Evolutionary conservation across 305 asterid species (phyloP), one percentile per base, ranked within the genome.

Genomic region (Fraxinus baroniana): DNA sequence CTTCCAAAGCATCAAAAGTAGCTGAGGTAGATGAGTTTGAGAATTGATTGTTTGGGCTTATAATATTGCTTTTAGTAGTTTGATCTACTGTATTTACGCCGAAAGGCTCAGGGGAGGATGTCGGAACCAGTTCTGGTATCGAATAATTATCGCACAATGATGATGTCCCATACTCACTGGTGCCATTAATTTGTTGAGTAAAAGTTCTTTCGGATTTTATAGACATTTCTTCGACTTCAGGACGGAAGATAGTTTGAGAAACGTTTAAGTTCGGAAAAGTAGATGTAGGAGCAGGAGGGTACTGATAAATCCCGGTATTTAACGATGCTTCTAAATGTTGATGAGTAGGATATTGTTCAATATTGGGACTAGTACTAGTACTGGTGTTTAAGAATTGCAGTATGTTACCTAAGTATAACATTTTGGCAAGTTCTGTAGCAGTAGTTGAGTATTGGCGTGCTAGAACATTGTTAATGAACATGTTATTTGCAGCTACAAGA

Each of bases 1-100:
- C 86, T 55, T 68, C 82, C 72, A 85, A 84, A 3, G 81, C 85
- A 9, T 84, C 89, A 18, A 80, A 79, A 30, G 78, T 83, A 66
- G 82, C 74, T 41, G 87, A 77, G 77, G 84, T 76, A 66, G 82
- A 78, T 41, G 82, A 64, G 77, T 80, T 76, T 79, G 85, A 36
- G 41, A 80, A 22, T 4, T 46, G 64, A 9, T 80, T 70, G 5
- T 46, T 77, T n/a, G 76, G 78, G 71, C 55, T 64, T 24, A 62
- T 10, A 52, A 78, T 75, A 36, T 24, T 32, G 64, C 78, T 70
- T 8, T 76, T 76, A 22, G 33, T 66, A 66, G 78, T 76, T 82
- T 77, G 84, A 80, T 80, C 52, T 22, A 28, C 37, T 4, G 37
- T 68, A 68, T 68, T 28, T 26, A 24, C 70, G 80, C 30, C 73